Conservation (phyloP, 2,329 filamentous ascomycete genomes). For the Botrytis sinoallii region DNA sequence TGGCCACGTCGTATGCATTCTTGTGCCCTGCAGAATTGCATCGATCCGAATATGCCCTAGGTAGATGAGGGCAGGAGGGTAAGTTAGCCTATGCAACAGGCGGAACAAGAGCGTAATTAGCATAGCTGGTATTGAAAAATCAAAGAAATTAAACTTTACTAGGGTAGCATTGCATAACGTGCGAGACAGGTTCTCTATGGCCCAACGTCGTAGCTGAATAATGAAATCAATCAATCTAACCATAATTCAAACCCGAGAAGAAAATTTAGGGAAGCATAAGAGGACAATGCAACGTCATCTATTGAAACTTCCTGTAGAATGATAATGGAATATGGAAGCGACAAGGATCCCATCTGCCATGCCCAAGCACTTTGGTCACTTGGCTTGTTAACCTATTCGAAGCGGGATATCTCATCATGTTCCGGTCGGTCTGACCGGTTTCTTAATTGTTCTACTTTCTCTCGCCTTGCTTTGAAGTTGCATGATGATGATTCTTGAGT, state of each 20-base stretch:
- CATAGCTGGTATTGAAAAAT: not conserved
- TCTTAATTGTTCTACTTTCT: not conserved
- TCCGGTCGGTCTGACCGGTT: conserved; percentile 4
- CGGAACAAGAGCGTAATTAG: not conserved
- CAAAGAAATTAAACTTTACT: not conserved
- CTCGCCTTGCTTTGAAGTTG: not conserved
- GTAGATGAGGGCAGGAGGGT: not conserved
- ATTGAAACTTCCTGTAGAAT: not conserved
- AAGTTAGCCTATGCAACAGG: not conserved
- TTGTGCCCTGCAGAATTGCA: conserved; percentile 3
- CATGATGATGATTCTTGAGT: not conserved
- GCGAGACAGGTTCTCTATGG: not conserved
- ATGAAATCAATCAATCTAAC: not conserved
- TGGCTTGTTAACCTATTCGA: not conserved
- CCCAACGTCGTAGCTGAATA: not conserved
- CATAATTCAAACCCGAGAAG: not conserved
- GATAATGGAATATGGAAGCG: not conserved
- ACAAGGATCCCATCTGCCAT: not conserved
- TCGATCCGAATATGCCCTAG: not conserved
- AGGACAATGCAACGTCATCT: not conserved
- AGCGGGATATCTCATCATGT: not conserved
- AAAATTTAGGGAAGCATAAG: not conserved
- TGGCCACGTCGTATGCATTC: conserved; percentile 14
- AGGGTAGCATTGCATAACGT: not conserved
- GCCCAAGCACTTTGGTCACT: not conserved